Evolutionary conservation across 2,329 filamentous ascomycete genomes (phyloP), one percentile per base, ranked within the genome.

Genomic region (Botrytis aclada): DNA sequence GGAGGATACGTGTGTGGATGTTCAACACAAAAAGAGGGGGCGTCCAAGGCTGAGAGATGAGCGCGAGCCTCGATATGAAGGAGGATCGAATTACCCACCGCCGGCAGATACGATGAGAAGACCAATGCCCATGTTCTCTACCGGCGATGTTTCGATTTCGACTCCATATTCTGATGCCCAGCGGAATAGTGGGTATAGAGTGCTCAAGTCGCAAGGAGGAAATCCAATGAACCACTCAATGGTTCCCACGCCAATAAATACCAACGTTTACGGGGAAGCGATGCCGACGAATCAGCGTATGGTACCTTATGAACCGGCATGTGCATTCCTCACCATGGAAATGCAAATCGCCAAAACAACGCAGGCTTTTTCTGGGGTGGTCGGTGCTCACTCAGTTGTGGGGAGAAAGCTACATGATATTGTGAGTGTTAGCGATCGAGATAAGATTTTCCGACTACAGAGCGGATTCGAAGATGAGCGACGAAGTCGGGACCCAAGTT

Each of bases 11-110:
- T 96, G 93, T 80, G 86, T 93, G 77, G 93, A 96, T 82, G 93
- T 96, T 47, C 91, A 94, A 79, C 93, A 96, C 82, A 96, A 95
- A 82, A 96, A 95, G 81, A 86, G 93, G 77, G 93, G 93, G 60
- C 87, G 93, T 66, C 93, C 93, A 74, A 87, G 93, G 76, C 84
- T 96, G 77, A 88, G 93, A 78, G 93, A 95, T 79, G 91, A 93
- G 74, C 85, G 88, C 77, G 88, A 91, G 75, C 80, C 86, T 66
- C 85, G 88, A 75, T 90, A 87, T 77, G 89, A 90, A 73, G 77
- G 73, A 69, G 77, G 77, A 66, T 74, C 74, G 69, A 77, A 76
- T 63, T 82, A 80, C 75, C 75, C 75, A 72, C 77, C 76, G 69
- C 73, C 76, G 43, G 75, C 73, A 65, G 77, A 79, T 72, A 74